Evolutionary conservation across 208 protist genomes (phyloP), one percentile per base, ranked within the genome.

Genomic region (Herpetomonas tarakana): DNA sequence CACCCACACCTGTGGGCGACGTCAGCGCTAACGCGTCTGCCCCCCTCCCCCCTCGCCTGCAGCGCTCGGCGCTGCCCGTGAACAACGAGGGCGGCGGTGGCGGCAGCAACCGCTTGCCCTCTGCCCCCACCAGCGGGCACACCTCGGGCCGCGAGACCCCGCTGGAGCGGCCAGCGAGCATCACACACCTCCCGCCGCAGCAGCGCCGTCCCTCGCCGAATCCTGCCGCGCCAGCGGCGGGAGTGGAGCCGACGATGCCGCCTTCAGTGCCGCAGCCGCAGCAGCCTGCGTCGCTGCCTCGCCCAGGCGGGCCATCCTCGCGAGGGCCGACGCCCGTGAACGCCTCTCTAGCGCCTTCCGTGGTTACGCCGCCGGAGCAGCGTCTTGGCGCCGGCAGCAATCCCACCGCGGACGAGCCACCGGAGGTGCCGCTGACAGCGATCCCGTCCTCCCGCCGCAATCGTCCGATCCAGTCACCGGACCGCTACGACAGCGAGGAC

Each of bases 41-140:
- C 3, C 44, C 44, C 11, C 44, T 49, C 11, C 44, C 44, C 16
- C 54, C 54, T 3, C 54, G 35, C 19, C 54, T 59, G 35, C 54
- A 59, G 54, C 54, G 54, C 14, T 59, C 54, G 12, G 22, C 12
- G 18, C 35, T 14, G n/a, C n/a, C n/a, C n/a, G n/a, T n/a, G n/a
- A n/a, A n/a, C n/a, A n/a, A n/a, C n/a, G n/a, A n/a, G n/a, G n/a
- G n/a, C n/a, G n/a, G n/a, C n/a, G n/a, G n/a, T n/a, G n/a, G n/a
- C n/a, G n/a, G n/a, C n/a, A n/a, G n/a, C n/a, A n/a, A n/a, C n/a
- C n/a, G n/a, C n/a, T n/a, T n/a, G 19, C 44, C 6, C 16, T 22
- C 44, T 11, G 44, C 11, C 44, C 44, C 44, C 19, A 18, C 16
- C 44, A 49, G 44, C 44, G 19, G 16, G 11, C 6, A 24, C 44